Conservation (phyloP, 2,329 filamentous ascomycete genomes). For the Aspergillus sergii region DNA sequence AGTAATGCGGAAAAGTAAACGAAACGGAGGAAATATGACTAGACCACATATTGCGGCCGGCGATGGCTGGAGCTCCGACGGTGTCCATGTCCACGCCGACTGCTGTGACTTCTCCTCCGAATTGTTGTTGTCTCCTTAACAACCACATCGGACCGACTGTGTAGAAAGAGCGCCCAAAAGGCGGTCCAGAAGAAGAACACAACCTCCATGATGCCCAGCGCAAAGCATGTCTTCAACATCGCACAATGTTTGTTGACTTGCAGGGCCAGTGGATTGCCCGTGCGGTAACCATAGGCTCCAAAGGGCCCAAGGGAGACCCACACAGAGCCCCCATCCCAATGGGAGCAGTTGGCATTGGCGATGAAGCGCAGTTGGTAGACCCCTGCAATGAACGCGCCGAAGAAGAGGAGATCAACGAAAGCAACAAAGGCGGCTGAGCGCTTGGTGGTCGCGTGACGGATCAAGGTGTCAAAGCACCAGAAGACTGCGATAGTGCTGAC, state of each 20-base stretch:
- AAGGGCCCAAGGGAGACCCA: conserved; percentile 65
- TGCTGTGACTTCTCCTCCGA: conserved; percentile 37
- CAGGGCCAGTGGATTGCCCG: conserved; percentile 53
- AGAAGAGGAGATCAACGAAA: conserved; percentile 63
- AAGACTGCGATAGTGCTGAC: conserved; percentile 62
- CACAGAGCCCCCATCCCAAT: conserved; percentile 57
- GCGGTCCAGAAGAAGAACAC: conserved; percentile 79
- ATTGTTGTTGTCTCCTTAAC: conserved; percentile 43
- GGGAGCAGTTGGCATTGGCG: conserved; percentile 66
- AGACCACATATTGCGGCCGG: conserved; percentile 35
- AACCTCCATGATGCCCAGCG: conserved; percentile 84
- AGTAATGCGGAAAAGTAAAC: background rate
- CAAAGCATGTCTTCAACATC: conserved; percentile 90
- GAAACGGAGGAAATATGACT: background rate
- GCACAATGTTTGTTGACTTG: conserved; percentile 75
- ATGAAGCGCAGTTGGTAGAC: conserved; percentile 63
- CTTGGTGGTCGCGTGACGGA: conserved; percentile 61
- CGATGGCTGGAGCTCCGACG: conserved; percentile 33
- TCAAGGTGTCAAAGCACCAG: conserved; percentile 63
- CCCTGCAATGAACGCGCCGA: conserved; percentile 64
- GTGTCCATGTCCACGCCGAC: conserved; percentile 36
- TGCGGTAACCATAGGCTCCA: conserved; percentile 54
- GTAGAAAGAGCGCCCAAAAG: conserved; percentile 62
- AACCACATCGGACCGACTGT: conserved; percentile 34
- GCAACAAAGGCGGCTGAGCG: conserved; percentile 63